Conservation (phyloP, 805 yeast species). For the Pichia membranifaciens region DNA sequence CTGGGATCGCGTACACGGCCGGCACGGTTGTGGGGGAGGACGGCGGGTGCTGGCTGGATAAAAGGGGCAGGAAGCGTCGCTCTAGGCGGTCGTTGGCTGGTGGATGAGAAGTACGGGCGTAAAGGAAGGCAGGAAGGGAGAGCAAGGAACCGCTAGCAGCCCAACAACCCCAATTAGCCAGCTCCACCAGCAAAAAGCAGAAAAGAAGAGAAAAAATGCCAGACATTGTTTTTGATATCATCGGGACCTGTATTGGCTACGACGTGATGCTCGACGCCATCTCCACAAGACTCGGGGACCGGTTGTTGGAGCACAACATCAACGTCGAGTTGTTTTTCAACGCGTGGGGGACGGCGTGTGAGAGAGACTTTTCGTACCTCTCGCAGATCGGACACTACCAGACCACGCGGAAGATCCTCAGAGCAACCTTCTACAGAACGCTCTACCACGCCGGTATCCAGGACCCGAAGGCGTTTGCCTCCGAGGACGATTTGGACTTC, state of each 20-base stretch:
- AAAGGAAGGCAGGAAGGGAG: too few species aligned
- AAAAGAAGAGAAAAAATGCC: constrained; percentile 18
- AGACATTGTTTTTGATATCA: constrained; percentile 26
- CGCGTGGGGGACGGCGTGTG: constrained; percentile 39
- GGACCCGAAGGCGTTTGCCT: constrained; percentile 23
- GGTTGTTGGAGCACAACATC: constrained; percentile 17
- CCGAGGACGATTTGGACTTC: constrained; percentile 26
- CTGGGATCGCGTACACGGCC: too few species aligned
- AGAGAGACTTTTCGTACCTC: constrained; percentile 59
- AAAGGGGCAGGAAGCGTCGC: too few species aligned
- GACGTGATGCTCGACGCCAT: constrained; percentile 22
- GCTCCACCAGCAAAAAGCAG: too few species aligned
- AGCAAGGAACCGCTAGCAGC: too few species aligned
- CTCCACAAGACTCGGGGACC: constrained; percentile 20
- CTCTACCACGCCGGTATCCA: constrained; percentile 24
- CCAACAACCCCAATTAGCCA: too few species aligned
- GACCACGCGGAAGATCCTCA: constrained; percentile 21
- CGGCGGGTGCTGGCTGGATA: too few species aligned
- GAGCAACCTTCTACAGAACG: constrained; percentile 24
- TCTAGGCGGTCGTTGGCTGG: too few species aligned
- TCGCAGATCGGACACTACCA: constrained; percentile 25
- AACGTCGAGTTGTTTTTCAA: constrained; percentile 15
- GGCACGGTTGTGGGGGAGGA: too few species aligned
- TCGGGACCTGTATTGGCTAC: constrained; percentile 26
- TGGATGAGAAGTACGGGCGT: too few species aligned